Conservation (phyloP, 78 protist genomes). For the Salpingoeca rosetta region DNA sequence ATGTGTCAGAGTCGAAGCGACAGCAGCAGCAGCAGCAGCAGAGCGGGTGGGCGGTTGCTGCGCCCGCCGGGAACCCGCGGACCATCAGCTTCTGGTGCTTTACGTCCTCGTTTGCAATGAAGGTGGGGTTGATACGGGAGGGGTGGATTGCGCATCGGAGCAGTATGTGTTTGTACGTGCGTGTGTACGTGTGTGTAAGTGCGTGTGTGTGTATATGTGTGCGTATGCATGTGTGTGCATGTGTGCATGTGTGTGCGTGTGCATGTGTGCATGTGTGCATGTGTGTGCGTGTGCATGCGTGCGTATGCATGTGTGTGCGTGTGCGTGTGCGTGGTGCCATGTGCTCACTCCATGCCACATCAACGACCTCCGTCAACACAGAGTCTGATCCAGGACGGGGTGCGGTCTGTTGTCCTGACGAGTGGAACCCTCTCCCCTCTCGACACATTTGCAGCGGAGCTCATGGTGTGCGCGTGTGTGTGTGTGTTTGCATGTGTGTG, state of each 20-base stretch:
- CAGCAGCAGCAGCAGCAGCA: too few relatives aligned
- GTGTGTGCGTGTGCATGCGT: not conserved
- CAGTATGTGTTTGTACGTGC: not conserved
- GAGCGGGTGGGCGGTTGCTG: too few relatives aligned
- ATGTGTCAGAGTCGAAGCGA: too few relatives aligned
- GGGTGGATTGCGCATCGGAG: not conserved
- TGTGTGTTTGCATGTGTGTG: not conserved
- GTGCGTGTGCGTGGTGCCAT: too few relatives aligned
- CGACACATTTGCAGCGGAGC: slow-evolving; percentile 39
- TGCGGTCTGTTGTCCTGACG: slow-evolving; percentile 69
- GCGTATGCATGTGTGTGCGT: not conserved
- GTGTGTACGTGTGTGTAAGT: not conserved
- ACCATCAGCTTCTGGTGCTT: slow-evolving; percentile 20
- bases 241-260: not conserved
- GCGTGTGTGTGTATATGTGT: slow-evolving; percentile 1
- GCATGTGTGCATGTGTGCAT: not conserved
- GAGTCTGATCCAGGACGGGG: not conserved
- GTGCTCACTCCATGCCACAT: not conserved
- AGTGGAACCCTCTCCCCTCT: slow-evolving; percentile 95
- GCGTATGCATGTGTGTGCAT: not conserved
- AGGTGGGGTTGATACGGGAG: too few relatives aligned
- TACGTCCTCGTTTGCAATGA: slow-evolving; percentile 7
- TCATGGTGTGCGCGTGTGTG: not conserved
- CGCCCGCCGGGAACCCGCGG: too few relatives aligned
- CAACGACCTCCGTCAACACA: not conserved